Base-by-base conservation (phyloP, 352 stramenopile genomes). In the Phytophthora pseudosyringae region DNA sequence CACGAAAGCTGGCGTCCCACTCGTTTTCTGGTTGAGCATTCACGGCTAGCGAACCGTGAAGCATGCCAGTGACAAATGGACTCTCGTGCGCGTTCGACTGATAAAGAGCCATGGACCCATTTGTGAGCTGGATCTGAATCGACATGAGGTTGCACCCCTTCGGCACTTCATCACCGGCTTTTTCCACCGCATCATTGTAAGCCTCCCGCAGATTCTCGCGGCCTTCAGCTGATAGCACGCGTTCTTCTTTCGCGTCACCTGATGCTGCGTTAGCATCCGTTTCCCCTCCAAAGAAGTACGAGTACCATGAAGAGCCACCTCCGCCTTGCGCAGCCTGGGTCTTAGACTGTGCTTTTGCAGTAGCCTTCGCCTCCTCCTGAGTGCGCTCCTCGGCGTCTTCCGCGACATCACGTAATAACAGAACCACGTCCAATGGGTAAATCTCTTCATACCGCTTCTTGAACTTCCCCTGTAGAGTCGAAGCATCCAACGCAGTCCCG, bases 251-350 rank as follows among this genome's bases (percentile, higher is more conserved):
- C n/a, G 64, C 68, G n/a, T 57, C 49, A 28, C n/a, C 55, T 41
- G 52, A n/a, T 39, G 21, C 49, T 16, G 16, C 32, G 10, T 32
- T 12, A 18, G 49, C 41, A 28, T 52, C 50, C 21, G 18, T 69
- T 52, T 76, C 59, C 5, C 64, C 67, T 38, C 81, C 77, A 39
- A 95, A 95, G 53, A 95, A 93, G 46, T 94, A 95, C 12, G 73
- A 81, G 49, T 93, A 95, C 87, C 87, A 95, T 2, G 83, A 89
- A 2, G 33, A 45, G 1, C 71, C 67, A 31, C 75, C 75, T 38
- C 41, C 57, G 15, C 61, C 52, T 44, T 69, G 69, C 21, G 47
- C 52, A 21, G 55, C 49, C 36, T 66, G 64, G 15, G 32, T 71
- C 45, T 54, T 70, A 32, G 31, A 59, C 18, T 67, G 50, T 16